Conservation (phyloP, 768 basidiomycete genomes). For the Strobilomyces dryophilus region DNA sequence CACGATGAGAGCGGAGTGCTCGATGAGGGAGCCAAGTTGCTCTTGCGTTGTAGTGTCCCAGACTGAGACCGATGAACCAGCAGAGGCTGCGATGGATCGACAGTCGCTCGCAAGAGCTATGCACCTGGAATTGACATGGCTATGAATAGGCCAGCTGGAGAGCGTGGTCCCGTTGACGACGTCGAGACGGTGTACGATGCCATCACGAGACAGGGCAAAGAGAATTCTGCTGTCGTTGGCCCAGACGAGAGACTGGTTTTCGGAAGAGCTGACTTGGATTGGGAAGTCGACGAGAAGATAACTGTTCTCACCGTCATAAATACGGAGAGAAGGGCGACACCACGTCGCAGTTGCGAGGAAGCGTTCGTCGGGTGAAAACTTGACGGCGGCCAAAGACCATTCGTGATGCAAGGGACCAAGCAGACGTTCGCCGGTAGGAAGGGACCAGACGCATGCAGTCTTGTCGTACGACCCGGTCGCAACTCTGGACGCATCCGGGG, state of each 20-base stretch:
- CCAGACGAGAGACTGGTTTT: constrained; percentile 12
- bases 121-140: neutral
- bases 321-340: neutral
- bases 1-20: neutral
- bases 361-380: constrained; percentile 7
- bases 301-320: constrained; percentile 2
- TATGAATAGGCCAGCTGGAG: constrained; percentile 2
- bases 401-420: neutral
- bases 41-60: constrained; percentile 7
- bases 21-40: constrained; percentile 7
- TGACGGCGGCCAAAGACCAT: constrained; percentile 7
- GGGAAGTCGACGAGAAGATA: neutral
- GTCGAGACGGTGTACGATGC: constrained; percentile 3
- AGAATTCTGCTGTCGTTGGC: constrained; percentile 3
- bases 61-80: constrained; percentile 4
- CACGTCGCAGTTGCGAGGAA: constrained; percentile 6
- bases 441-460: constrained; percentile 6
- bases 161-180: neutral
- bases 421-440: neutral
- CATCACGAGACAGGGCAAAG: constrained; percentile 3
- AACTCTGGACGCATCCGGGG: neutral
- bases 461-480: constrained; percentile 8
- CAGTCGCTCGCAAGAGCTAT: constrained; percentile 4
- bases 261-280: neutral
- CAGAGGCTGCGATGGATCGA: constrained; percentile 4